phyloP scores from a whole-genome alignment of 2,329 filamentous ascomycete genomes.

The Juglanconis juglandina region DNA sequence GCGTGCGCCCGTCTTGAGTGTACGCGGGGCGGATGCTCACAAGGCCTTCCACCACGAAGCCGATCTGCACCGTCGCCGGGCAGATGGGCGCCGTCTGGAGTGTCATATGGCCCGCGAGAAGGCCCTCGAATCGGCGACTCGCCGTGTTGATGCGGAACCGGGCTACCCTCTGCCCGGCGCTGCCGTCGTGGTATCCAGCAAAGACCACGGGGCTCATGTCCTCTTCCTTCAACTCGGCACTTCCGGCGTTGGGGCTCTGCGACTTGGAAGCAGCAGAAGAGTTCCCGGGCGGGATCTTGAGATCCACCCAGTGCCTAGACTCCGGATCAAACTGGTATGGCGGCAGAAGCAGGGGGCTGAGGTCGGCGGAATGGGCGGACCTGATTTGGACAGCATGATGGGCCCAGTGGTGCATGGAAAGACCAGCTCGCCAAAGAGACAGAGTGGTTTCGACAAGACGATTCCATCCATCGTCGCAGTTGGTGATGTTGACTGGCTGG shows the following conservation, averaged over 20 bases:
- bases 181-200: slow-evolving; percentile 16
- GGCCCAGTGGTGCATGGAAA: slow-evolving; percentile 35
- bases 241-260: neutral
- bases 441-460: slow-evolving; percentile 25
- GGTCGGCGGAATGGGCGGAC: slow-evolving; percentile 22
- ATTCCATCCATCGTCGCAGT: slow-evolving; percentile 4
- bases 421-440: slow-evolving; percentile 39
- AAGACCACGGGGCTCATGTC: slow-evolving; percentile 17
- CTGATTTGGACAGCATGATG: slow-evolving; percentile 20
- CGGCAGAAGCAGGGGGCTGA: slow-evolving; percentile 29
- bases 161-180: slow-evolving; percentile 14
- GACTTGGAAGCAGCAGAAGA: neutral
- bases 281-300: slow-evolving; percentile 23
- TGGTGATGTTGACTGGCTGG: slow-evolving; percentile 25
- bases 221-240: slow-evolving; percentile 17
- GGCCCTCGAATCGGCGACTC: slow-evolving; percentile 29
- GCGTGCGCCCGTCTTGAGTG: slow-evolving; percentile 19
- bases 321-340: slow-evolving; percentile 40
- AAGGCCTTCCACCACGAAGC: slow-evolving; percentile 31
- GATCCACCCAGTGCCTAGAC: slow-evolving; percentile 35
- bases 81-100: slow-evolving; percentile 34
- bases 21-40: slow-evolving; percentile 28
- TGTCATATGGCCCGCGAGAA: slow-evolving; percentile 37
- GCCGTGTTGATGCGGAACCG: slow-evolving; percentile 41
- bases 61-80: slow-evolving; percentile 36